Percentiles rank a stretch among this genome's conserved stretches.
Conservation (phyloP, 2,329 filamentous ascomycete genomes). For the Neofusicoccum sp. region DNA sequence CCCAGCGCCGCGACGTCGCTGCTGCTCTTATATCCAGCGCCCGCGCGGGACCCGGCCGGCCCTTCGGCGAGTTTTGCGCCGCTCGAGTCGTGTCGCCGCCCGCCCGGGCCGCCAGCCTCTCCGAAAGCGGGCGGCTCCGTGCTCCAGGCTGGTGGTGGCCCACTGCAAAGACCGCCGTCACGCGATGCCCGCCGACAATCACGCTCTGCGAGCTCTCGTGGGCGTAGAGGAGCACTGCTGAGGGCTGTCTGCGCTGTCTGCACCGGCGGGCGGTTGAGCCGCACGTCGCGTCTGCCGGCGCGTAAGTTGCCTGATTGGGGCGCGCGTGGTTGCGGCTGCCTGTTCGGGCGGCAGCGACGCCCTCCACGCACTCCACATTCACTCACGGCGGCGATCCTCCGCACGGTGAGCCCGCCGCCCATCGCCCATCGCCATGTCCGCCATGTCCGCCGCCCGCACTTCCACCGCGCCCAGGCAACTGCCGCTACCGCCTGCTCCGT, state of each 20-base stretch:
- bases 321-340: not conserved
- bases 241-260: not conserved
- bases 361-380: conserved; percentile 5
- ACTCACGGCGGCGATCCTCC: conserved; percentile 4
- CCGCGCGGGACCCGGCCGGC: not conserved
- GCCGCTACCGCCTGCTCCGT: not conserved
- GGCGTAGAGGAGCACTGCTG: not conserved
- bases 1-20: not conserved
- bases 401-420: conserved; percentile 3
- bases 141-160: not conserved
- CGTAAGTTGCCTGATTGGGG: not conserved
- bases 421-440: not conserved
- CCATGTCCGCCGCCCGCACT: not conserved
- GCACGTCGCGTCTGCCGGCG: not conserved
- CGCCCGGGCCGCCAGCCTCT: not conserved
- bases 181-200: not conserved
- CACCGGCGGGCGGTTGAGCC: not conserved
- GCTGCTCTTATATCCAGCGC: not conserved
- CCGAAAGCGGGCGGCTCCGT: conserved; percentile 3
- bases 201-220: not conserved
- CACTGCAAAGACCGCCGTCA: not conserved
- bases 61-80: not conserved
- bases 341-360: not conserved
- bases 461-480: not conserved
- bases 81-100: not conserved